Evolutionary conservation across 2,329 filamentous ascomycete species (phyloP).

Genomic region (Trichophyton mentagrophytes): DNA sequence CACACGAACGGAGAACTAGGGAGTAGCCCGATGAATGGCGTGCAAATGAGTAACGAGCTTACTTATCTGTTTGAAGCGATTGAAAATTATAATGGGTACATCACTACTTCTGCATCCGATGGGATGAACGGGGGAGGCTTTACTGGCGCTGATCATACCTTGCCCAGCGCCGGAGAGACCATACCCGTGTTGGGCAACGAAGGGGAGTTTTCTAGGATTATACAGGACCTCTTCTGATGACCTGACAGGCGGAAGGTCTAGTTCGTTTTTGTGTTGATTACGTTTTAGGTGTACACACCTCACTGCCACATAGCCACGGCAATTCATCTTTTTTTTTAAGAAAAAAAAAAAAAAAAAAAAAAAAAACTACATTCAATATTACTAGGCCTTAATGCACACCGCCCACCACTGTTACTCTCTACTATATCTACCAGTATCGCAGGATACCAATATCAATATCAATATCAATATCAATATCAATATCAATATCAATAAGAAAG

Average conservation of each 20-base stretch:
- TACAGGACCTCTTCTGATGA: conserved; percentile 46
- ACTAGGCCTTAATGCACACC: background rate
- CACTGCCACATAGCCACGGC: background rate
- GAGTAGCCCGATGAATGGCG: conserved; percentile 44
- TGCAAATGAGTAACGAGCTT: conserved; percentile 49
- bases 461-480: background rate
- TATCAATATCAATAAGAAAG: background rate
- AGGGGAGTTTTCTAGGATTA: conserved; percentile 46
- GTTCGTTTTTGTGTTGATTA: background rate
- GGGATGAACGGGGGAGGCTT: conserved; percentile 29
- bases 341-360: too few species aligned
- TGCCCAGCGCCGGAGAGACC: conserved; percentile 33
- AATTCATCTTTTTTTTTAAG: background rate
- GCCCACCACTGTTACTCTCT: too few species aligned
- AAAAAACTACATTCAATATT: background rate
- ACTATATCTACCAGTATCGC: too few species aligned
- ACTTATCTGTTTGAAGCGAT: conserved; percentile 53
- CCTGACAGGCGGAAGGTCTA: background rate
- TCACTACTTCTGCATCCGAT: conserved; percentile 15
- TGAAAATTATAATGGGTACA: conserved; percentile 38
- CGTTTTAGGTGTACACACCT: background rate
- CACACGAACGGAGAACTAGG: conserved; percentile 27
- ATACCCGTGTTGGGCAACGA: conserved; percentile 41
- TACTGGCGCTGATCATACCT: conserved; percentile 26
- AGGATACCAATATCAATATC: background rate